Base-by-base conservation (phyloP, 345 rosid species). In the Hibiscus syriacus region DNA sequence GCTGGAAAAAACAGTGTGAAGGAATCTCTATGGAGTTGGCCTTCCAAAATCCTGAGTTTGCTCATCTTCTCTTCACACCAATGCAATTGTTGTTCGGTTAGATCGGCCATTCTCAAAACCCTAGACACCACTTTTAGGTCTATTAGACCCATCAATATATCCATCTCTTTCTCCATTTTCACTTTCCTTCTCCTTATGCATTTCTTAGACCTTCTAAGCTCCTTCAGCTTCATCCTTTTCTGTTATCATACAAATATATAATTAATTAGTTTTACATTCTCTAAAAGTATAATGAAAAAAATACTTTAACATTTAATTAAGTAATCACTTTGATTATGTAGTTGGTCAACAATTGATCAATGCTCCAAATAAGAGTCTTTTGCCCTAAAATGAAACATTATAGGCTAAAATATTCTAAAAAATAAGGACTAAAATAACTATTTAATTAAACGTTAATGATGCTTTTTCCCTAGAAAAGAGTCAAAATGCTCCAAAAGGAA, bases 61-160 rank as follows among this genome's bases (percentile, higher is more conserved):
- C 90, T 95, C 97, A 88, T 92, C 83, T 92, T 95, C 78, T 80
- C 98, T 74, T 92, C 99, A 45, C 96, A 88, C 99, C 99, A 95
- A 69, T 95, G 97, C 67, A 90, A 63, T 66, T 84, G 87, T 64
- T 86, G 88, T 70, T 95, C 99, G 5, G 75, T 83, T 49, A 95
- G 46, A 17, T 82, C 87, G 20, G 68, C 73, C 90, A 80, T 92
- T 36, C 98, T 92, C 72, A 95, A 76, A 10, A 90, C 98, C 83
- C 98, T 84, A 36, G 97, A 95, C 70, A 87, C 99, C 65, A 92
- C 89, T 73, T 95, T 85, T 36, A 92, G 74, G 81, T 95, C 99
- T 68, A 87, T 92, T 46, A 85, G 69, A 26, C 88, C 98, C 99
- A 95, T 92, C 76, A 92, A 63, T 49, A 92, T 84, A 74, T 95